phyloP scores from a whole-genome alignment of 805 yeast species.

The Sugiyamaella marilandica region DNA sequence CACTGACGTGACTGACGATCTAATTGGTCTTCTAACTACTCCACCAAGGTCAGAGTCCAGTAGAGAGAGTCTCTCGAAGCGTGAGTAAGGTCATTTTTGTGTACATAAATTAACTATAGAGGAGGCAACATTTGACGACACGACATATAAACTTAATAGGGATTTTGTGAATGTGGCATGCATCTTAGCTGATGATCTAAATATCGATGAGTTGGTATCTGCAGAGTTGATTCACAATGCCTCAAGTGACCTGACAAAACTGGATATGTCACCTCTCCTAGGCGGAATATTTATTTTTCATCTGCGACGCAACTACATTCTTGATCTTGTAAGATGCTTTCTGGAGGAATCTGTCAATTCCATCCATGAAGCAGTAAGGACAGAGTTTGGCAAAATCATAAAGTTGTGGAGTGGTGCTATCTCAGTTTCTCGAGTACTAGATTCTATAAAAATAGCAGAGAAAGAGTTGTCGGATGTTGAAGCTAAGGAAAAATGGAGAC shows the following conservation, averaged over 20 bases:
- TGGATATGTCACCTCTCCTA: constrained; percentile 33
- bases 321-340: constrained; percentile 39
- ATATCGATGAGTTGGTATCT: constrained; percentile 70
- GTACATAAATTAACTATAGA: constrained; percentile 25
- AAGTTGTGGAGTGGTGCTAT: background rate
- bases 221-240: constrained; percentile 64
- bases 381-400: background rate
- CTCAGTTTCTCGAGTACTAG: constrained; percentile 43
- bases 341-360: constrained; percentile 8
- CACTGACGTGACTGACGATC: constrained; percentile 30
- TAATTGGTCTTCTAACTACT: constrained; percentile 31
- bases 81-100: constrained; percentile 18
- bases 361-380: background rate
- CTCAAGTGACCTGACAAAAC: constrained; percentile 33
- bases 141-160: constrained; percentile 55
- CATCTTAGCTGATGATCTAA: constrained; percentile 55
- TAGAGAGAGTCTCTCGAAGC: constrained; percentile 28
- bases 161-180: constrained; percentile 59
- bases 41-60: constrained; percentile 37
- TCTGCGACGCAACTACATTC: constrained; percentile 63
- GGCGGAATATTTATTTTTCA: constrained; percentile 64
- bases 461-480: constrained; percentile 47
- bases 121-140: constrained; percentile 47
- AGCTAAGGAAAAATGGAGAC: constrained; percentile 45
- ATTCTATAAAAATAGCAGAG: constrained; percentile 57